phyloP scores from a whole-genome alignment of 345 rosid genomes.

The Brassica napus region DNA sequence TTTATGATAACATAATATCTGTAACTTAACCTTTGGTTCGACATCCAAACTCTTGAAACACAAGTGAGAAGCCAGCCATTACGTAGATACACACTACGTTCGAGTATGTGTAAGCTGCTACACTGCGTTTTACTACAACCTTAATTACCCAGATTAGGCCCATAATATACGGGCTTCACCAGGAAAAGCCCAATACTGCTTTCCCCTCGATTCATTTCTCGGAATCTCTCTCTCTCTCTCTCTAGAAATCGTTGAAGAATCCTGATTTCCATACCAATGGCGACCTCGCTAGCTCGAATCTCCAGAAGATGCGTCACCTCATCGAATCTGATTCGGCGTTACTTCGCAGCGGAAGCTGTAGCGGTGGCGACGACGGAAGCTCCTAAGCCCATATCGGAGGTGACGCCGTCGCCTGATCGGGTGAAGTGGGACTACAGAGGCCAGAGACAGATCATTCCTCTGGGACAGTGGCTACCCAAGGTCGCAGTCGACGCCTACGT shows the following conservation, averaged over 20 bases:
- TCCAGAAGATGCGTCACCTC: slow-evolving; percentile 46
- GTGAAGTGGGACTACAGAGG: slow-evolving; percentile 98
- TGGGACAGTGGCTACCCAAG: slow-evolving; percentile 94
- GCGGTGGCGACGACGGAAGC: slow-evolving; percentile 49
- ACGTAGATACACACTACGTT: neutral
- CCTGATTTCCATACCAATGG: slow-evolving; percentile 48
- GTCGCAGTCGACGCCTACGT: slow-evolving; percentile 96
- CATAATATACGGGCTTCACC: neutral
- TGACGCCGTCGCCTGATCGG: slow-evolving; percentile 74
- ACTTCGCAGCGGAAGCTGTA: slow-evolving; percentile 43
- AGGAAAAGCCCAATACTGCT: slow-evolving; percentile 13
- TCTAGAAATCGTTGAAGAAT: slow-evolving; percentile 15
- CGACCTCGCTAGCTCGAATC: slow-evolving; percentile 55
- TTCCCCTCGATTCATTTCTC: neutral
- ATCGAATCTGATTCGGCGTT: slow-evolving; percentile 33
- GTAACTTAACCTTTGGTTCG: neutral
- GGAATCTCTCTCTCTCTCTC: slow-evolving; percentile 23
- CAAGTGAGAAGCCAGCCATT: neutral
- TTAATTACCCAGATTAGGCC: no score
- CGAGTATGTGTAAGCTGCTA: no score
- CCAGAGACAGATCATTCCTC: slow-evolving; percentile 86
- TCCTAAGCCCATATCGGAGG: slow-evolving; percentile 45
- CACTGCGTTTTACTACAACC: no score
- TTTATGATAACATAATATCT: neutral
- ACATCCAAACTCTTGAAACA: neutral